A percentile compares a stretch with the other conserved stretches of the same genome.
Evolutionary conservation across 2,329 filamentous ascomycete genomes (phyloP).

Genomic region (Amesomyces nigricolor): DNA sequence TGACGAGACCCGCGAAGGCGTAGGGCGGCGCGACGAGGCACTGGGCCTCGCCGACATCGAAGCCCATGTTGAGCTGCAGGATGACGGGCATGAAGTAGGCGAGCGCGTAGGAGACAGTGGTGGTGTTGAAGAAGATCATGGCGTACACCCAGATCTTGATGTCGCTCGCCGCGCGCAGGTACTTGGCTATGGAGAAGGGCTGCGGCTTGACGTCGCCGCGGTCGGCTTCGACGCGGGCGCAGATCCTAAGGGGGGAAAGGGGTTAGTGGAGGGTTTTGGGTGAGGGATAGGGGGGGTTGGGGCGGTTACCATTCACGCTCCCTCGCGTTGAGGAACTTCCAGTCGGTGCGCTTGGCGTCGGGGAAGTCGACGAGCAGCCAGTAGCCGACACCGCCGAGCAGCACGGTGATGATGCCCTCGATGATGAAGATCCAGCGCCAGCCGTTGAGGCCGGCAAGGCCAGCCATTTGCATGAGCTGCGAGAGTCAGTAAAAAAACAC

Average conservation of each 20-base stretch:
- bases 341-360: constrained; percentile 46
- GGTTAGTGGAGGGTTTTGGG: not conserved
- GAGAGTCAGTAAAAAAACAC: not conserved
- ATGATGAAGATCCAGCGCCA: constrained; percentile 66
- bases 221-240: constrained; percentile 50
- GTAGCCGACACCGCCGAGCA: constrained; percentile 46
- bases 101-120: constrained; percentile 68
- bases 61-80: constrained; percentile 57
- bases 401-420: constrained; percentile 49
- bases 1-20: constrained; percentile 57
- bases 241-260: constrained; percentile 30
- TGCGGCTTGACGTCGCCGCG: constrained; percentile 52
- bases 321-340: constrained; percentile 46
- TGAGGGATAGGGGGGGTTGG: too few relatives aligned
- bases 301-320: constrained; percentile 42
- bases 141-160: constrained; percentile 59
- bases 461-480: constrained; percentile 57
- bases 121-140: constrained; percentile 58
- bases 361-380: constrained; percentile 61
- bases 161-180: constrained; percentile 44
- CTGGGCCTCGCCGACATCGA: constrained; percentile 57
- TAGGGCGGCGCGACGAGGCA: constrained; percentile 69
- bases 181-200: constrained; percentile 44
- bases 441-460: constrained; percentile 47
- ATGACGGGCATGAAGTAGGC: constrained; percentile 78